Base-by-base conservation (phyloP, 495 filamentous ascomycete genomes). In the Cenococcum geophilum region DNA sequence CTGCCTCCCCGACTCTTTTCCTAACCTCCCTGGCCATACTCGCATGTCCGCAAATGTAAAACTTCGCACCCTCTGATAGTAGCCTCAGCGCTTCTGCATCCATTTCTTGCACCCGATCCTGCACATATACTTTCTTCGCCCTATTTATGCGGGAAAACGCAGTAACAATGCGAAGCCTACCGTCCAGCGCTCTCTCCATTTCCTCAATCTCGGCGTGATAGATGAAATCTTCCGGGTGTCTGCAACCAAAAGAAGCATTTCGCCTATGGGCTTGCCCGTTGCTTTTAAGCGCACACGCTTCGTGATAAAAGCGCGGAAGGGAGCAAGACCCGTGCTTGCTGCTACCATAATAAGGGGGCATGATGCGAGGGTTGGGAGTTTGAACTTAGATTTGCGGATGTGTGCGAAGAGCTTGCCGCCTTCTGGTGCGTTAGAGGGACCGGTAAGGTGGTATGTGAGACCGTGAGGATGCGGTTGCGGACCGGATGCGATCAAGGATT, bases 201-300 rank as follows among this genome's bases (percentile, higher is more conserved):
- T 93, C 92, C 74, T 97, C 92, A 91, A 93, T 96, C 75, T 97
- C 93, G 76, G 96, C 92, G 61, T 91, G 91, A 70, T 98, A 98
- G 54, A 96, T 87, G 74, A 97, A 98, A 76, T 98, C 93, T 55
- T 89, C 86, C 77, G 93, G 89, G 79, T 95, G 89, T 48, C 93
- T 88, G 8, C 89, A 92, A 63, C 93, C 93, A 79, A 98, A 91
- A 98, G 79, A 18, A 98, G 81, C 59, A 96, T 91, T 23, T 89
- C 77, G 35, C 93, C 93, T 67, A 97, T 92, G 59, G 91, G 84
- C 76, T 92, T 89, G 71, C 93, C 93, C 75, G 92, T 88, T 25
- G 85, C 82, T 75, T 92, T 91, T 73, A 97, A 90, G 81, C 91
- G 89, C 22, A 92, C 92, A 37, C 93, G 91, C 78, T 98, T 91